Evolutionary conservation across 2,329 filamentous ascomycete genomes (phyloP), one percentile per base, ranked within the genome.

Genomic region (Dactylonectria macrodidyma): DNA sequence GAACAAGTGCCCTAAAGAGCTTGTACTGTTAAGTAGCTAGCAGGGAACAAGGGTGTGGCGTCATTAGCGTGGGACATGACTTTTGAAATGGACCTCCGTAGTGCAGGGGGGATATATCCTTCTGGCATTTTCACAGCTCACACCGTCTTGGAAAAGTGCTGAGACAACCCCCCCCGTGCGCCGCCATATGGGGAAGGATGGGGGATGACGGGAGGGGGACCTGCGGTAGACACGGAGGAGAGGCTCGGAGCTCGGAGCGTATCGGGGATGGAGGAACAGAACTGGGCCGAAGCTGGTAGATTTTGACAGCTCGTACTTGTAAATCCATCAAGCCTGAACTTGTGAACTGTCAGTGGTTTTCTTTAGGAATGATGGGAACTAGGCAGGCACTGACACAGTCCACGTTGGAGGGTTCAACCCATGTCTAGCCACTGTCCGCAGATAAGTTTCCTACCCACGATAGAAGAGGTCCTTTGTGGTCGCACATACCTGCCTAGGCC

Each of bases 361-460:
- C 9, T 36, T 7, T 5, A 38, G 36, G 36, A 38, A 30, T 4
- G 46, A 3, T 10, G 9, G n/a, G 24, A 22, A 22, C n/a, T 30
- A n/a, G 11, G 30, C 22, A 24, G 6, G 26, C 47, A 33, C 47
- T 14, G 47, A 30, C 30, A 51, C 14, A 6, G 36, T 38, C 36
- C 36, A 38, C 36, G 3, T 9, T n/a, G 30, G 51, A 54, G 34
- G 22, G 34, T 52, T 52, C 30, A 11, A 52, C 34, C 50, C 51
- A 19, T 19, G 36, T 54, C 51, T 36, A 30, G 30, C 51, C 9
- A 54, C 51, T 10, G 22, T 34, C 30, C 16, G 54, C 52, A 26
- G 55, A 36, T 22, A 48, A 51, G 22, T 33, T 51, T 57, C 52
- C 26, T 30, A 30, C 52, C 52, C 22, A 44, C 51, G 52, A 44